Evolutionary conservation across 768 basidiomycete genomes (phyloP).

Genomic region (Psilocybe sp.): DNA sequence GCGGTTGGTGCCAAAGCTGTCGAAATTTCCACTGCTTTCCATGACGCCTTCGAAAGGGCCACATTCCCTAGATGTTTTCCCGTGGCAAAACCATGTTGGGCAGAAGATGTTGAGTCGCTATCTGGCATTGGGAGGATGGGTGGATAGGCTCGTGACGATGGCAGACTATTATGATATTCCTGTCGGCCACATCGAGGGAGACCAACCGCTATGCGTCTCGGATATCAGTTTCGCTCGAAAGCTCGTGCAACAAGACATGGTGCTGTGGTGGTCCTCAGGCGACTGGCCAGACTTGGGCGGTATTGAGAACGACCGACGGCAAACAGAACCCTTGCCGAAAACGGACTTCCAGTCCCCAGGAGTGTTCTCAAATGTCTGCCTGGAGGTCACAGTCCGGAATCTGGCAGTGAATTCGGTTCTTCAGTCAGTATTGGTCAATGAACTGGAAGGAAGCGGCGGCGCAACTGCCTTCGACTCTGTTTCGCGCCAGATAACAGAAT

Average conservation of each 20-base stretch:
- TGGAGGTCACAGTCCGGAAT: constrained; percentile 87
- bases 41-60: constrained; percentile 77
- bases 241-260: constrained; percentile 80
- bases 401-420: constrained; percentile 92
- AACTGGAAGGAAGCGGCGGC: constrained; percentile 94
- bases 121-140: constrained; percentile 71
- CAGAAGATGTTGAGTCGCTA: constrained; percentile 85
- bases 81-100: constrained; percentile 84
- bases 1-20: constrained; percentile 59
- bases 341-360: constrained; percentile 86
- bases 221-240: constrained; percentile 91
- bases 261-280: constrained; percentile 95
- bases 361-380: constrained; percentile 88
- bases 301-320: constrained; percentile 79
- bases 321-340: constrained; percentile 72
- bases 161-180: constrained; percentile 93
- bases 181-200: constrained; percentile 87
- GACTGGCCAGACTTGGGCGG: constrained; percentile 92
- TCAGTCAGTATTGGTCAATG: constrained; percentile 93
- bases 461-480: constrained; percentile 92
- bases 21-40: constrained; percentile 83
- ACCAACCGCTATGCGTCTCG: constrained; percentile 82
- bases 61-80: constrained; percentile 79
- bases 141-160: constrained; percentile 74
- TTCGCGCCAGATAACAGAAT: constrained; percentile 88